Conservation (phyloP, 1,284 basidiomycete species). For the Cryptococcus wingfieldii region DNA sequence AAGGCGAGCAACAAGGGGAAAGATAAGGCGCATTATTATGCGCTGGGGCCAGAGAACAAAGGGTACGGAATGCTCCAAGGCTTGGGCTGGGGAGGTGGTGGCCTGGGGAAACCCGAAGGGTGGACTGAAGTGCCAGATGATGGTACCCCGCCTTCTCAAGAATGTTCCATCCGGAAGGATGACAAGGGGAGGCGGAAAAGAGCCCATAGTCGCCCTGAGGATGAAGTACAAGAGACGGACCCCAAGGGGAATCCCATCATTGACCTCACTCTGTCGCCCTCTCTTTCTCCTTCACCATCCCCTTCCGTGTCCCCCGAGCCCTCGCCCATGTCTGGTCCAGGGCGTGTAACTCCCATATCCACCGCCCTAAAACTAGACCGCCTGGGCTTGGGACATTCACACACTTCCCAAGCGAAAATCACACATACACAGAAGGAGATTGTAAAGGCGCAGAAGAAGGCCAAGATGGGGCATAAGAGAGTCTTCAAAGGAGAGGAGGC, state of each 20-base stretch:
- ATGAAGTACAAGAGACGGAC: slow-evolving; percentile 6
- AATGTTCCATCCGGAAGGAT: background rate
- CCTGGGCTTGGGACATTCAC: slow-evolving; percentile 35
- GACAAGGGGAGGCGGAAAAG: background rate
- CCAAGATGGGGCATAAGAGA: slow-evolving; percentile 12
- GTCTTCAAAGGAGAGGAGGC: background rate
- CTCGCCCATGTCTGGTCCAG: slow-evolving; percentile 23
- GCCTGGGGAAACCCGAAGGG: slow-evolving; percentile 32
- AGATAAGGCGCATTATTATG: slow-evolving; percentile 22
- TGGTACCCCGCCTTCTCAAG: background rate
- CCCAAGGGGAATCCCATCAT: slow-evolving; percentile 12
- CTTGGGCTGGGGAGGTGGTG: slow-evolving; percentile 43
- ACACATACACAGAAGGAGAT: slow-evolving; percentile 41
- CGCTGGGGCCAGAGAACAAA: slow-evolving; percentile 42
- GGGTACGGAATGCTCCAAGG: slow-evolving; percentile 36
- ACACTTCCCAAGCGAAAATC: slow-evolving; percentile 23
- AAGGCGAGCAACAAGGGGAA: background rate
- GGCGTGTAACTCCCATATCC: slow-evolving; percentile 38
- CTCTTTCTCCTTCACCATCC: background rate
- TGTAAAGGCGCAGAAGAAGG: slow-evolving; percentile 25
- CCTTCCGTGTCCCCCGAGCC: background rate
- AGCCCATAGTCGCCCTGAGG: background rate
- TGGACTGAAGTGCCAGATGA: slow-evolving; percentile 8
- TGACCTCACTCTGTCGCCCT: slow-evolving; percentile 14
- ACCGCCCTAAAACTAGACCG: slow-evolving; percentile 44